Evolutionary conservation across 192 early-diverging fungal genomes (phyloP).

Genomic region (Glomus cerebriforme): DNA sequence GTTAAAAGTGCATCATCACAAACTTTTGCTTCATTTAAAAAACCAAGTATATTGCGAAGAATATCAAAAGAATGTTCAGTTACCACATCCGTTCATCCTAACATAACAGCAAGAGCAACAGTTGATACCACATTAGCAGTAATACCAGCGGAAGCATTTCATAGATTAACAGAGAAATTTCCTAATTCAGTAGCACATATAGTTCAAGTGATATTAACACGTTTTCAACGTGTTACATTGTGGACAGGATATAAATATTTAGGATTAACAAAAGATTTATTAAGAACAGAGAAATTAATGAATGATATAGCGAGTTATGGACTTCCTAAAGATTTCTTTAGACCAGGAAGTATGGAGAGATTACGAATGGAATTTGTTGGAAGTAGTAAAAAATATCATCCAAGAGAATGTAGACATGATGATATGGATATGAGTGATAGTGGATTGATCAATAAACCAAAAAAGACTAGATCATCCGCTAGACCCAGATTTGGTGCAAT

Average conservation of each 20-base stretch:
- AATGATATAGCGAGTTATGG: constrained; percentile 68
- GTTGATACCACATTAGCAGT: constrained; percentile 90
- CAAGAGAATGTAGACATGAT: constrained; percentile 40
- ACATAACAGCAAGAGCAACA: constrained; percentile 82
- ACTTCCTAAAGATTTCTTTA: constrained; percentile 58
- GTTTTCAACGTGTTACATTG: constrained; percentile 94
- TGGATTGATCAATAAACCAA: constrained; percentile 37
- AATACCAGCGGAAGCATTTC: constrained; percentile 92
- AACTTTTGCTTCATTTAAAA: not conserved
- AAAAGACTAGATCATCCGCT: constrained; percentile 1
- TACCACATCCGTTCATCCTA: constrained; percentile 52
- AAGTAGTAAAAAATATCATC: constrained; percentile 38
- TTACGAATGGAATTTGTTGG: constrained; percentile 50
- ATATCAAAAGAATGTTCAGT: constrained; percentile 16
- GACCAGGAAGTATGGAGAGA: constrained; percentile 55
- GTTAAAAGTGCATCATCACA: not conserved
- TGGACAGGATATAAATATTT: constrained; percentile 88
- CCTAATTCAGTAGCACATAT: constrained; percentile 93
- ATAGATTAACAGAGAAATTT: constrained; percentile 84
- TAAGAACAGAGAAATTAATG: constrained; percentile 82
- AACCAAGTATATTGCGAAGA: not conserved
- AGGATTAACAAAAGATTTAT: constrained; percentile 81
- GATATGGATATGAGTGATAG: constrained; percentile 42
- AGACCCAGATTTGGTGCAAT: not conserved
- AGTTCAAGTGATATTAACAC: constrained; percentile 91